phyloP scores from a whole-genome alignment of 1,139 yeast species.

The Kodamaea arcana region DNA sequence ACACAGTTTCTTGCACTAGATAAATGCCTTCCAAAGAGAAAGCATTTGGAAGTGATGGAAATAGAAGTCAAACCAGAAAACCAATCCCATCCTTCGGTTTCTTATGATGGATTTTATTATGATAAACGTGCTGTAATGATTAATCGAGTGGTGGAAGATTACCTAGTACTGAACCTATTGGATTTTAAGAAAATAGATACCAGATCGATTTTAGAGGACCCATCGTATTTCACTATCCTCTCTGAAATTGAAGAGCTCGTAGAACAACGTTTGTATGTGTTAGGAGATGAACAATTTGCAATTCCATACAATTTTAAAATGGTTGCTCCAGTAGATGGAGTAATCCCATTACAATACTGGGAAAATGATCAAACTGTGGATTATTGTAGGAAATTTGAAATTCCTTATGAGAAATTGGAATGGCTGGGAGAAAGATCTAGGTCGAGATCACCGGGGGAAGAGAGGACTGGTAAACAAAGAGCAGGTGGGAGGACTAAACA shows the following conservation, averaged over 20 bases:
- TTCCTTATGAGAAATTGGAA: constrained; percentile 6
- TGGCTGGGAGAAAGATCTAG: constrained; percentile 1
- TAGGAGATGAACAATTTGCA: constrained; percentile 10
- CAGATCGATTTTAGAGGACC: constrained; percentile 7
- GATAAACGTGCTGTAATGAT: constrained; percentile 48
- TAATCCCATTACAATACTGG: constrained; percentile 27
- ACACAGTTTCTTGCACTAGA: constrained; percentile 79
- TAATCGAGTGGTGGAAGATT: constrained; percentile 39
- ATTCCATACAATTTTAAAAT: constrained; percentile 25
- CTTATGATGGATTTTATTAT: constrained; percentile 24
- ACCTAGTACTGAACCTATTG: constrained; percentile 10
- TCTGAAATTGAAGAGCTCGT: constrained; percentile 21
- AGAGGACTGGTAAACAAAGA: no score
- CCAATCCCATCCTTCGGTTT: constrained; percentile 21
- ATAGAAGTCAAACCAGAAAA: constrained; percentile 16
- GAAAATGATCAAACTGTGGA: constrained; percentile 34
- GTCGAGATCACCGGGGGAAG: constrained; percentile 1
- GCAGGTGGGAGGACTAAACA: no score
- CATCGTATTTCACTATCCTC: constrained; percentile 9
- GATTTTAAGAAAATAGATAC: constrained; percentile 10
- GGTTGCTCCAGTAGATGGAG: constrained; percentile 24
- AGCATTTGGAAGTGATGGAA: constrained; percentile 44
- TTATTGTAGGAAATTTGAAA: constrained; percentile 24
- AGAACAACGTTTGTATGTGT: constrained; percentile 15
- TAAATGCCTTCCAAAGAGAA: constrained; percentile 66